Evolutionary conservation across 164 flowering plant species (phyloP), one percentile per base, ranked within the genome.

Genomic region (Aristolochia fimbriata): DNA sequence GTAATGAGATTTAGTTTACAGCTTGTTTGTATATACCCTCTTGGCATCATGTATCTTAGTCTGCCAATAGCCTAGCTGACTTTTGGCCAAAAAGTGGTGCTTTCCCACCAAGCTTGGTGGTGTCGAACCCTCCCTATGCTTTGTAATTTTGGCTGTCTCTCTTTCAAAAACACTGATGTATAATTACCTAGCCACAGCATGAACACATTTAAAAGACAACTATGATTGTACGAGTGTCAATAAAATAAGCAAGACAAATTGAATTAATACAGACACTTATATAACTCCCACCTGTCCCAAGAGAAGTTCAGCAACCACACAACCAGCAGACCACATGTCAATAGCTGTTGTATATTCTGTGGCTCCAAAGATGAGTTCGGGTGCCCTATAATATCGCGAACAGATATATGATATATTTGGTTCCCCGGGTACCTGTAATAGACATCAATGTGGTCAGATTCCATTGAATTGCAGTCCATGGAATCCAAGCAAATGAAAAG

Each of bases 251-350:
- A 49, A 49, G 52, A 17, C 52, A 49, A 49, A 17, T n/a, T 15
- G 7, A 4, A 20, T 58, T n/a, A 13, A 31, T 48, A 49, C 31
- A 49, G 21, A 19, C 27, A 25, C 62, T 30, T n/a, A 8, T 49
- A 19, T n/a, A 9, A 43, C 22, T 70, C 83, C 10, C 13, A 93
- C 99, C 79, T 86, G 95, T 57, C 97, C 97, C 17, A 91, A 75
- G 58, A 94, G 87, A 62, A 94, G 86, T 78, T 94, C 99, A 47
- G 95, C 97, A 73, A 94, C 64, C 50, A 94, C 97, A 77, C 99
- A 94, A 48, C 99, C 99, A 66, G 63, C 90, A 47, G 99, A 91
- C 99, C 99, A 94, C 86, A 94, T 87, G 73, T 94, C 99, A 59
- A 94, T 94, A 3, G 97, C 87, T 60, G 81, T 83, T 47, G 97